Evolutionary conservation across 148 eudicot genomes (phyloP).

Genomic region (Vaccinium darrowii): DNA sequence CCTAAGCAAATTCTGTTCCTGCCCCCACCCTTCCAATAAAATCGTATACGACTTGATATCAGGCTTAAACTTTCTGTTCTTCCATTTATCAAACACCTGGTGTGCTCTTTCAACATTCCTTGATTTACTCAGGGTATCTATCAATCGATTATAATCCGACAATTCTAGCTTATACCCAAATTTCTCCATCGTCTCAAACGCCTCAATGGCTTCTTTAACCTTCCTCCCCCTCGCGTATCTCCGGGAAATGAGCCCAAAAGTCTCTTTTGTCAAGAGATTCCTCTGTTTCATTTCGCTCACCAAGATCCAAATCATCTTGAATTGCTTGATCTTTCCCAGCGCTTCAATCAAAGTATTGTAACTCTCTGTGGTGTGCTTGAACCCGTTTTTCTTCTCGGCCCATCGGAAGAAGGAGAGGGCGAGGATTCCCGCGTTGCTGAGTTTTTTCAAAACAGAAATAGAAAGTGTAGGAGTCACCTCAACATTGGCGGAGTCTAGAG

Average conservation of each 20-base stretch:
- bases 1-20: constrained; percentile 55
- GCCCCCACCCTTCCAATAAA: constrained; percentile 84
- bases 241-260: constrained; percentile 63
- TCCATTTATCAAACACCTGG: constrained; percentile 76
- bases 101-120: constrained; percentile 67
- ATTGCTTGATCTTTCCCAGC: constrained; percentile 82
- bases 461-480: constrained; percentile 43
- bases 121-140: constrained; percentile 64
- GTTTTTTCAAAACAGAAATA: constrained; percentile 53
- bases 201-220: constrained; percentile 60
- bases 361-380: constrained; percentile 44
- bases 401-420: constrained; percentile 77
- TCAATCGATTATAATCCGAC: constrained; percentile 61
- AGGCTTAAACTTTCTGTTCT: constrained; percentile 51
- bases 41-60: constrained; percentile 67
- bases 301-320: constrained; percentile 50
- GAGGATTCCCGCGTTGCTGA: constrained; percentile 68
- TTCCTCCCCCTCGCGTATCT: constrained; percentile 74
- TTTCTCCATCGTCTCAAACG: constrained; percentile 71
- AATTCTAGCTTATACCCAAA: constrained; percentile 53
- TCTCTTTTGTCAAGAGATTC: constrained; percentile 52
- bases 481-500: constrained; percentile 29
- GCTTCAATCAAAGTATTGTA: constrained; percentile 73
- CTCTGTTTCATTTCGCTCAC: constrained; percentile 60
- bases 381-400: constrained; percentile 72